These are phyloP conservation scores for Vitis rupestris DNA, from an alignment of 164 flowering plant genomes.

Conservation along the genomic window DNA sequence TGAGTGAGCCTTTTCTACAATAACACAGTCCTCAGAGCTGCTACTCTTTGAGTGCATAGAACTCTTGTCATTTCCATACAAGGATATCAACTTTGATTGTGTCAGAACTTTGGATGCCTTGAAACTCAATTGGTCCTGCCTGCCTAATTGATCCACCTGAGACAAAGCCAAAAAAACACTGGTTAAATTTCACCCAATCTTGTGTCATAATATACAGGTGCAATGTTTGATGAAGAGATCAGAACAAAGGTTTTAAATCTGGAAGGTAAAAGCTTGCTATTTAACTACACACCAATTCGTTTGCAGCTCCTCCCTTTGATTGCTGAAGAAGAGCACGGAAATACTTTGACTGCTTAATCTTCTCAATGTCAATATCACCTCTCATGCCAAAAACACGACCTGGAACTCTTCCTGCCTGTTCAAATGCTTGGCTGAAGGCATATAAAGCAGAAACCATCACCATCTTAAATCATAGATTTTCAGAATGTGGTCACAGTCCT, in stretches of 20 bases:
- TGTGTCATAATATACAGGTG: not conserved
- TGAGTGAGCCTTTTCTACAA: conserved; percentile 35
- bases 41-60: conserved; percentile 25
- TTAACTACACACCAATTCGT: conserved; percentile 36
- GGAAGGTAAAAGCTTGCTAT: not conserved
- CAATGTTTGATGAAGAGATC: not conserved
- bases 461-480: conserved; percentile 1
- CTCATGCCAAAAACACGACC: conserved; percentile 50
- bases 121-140: conserved; percentile 30
- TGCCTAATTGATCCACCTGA: conserved; percentile 38
- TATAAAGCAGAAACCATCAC: conserved; percentile 17
- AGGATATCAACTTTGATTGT: conserved; percentile 58
- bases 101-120: conserved; percentile 45
- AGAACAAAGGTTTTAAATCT: not conserved
- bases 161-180: not conserved
- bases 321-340: conserved; percentile 45
- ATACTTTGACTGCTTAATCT: conserved; percentile 71
- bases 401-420: conserved; percentile 55
- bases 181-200: not conserved
- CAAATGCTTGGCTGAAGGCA: conserved; percentile 67
- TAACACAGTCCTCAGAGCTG: conserved; percentile 44
- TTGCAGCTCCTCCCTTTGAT: conserved; percentile 22
- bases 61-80: conserved; percentile 44
- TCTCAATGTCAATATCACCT: conserved; percentile 58
- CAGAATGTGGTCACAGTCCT: too few species aligned